Evolutionary conservation across 192 early-diverging fungal genomes (phyloP).

Genomic region (Coemansia sp.): DNA sequence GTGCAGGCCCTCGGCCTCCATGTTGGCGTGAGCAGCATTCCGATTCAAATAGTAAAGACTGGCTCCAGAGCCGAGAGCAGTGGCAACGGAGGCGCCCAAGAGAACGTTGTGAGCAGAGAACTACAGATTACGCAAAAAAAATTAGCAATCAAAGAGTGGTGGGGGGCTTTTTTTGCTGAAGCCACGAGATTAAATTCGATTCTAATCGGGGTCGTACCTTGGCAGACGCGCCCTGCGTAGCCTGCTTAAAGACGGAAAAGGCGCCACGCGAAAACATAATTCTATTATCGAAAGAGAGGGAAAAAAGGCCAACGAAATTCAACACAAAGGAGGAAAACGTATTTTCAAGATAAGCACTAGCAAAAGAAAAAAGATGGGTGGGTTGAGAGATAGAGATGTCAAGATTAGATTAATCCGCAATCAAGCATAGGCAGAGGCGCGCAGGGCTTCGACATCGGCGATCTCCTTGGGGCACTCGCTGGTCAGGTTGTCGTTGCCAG

Average conservation of each 20-base stretch:
- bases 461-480: constrained; percentile 69
- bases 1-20: constrained; percentile 91
- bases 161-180: too few species aligned
- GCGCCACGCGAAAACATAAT: constrained; percentile 48
- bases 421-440: constrained; percentile 13
- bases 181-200: background rate
- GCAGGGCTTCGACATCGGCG: constrained; percentile 65
- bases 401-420: background rate
- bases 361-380: constrained; percentile 4
- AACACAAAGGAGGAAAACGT: background rate
- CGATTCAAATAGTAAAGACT: constrained; percentile 53
- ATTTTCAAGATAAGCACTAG: background rate
- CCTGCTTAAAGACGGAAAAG: constrained; percentile 35
- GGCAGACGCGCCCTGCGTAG: constrained; percentile 24
- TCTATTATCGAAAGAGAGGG: background rate
- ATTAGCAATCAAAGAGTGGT: too few species aligned
- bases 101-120: constrained; percentile 21
- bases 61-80: constrained; percentile 56
- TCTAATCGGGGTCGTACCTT: constrained; percentile 26
- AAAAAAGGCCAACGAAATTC: constrained; percentile 2
- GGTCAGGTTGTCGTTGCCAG: constrained; percentile 82
- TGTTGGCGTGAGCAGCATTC: constrained; percentile 69
- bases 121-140: constrained; percentile 9
- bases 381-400: background rate
- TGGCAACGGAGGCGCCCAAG: constrained; percentile 58